Evolutionary conservation across 305 asterid species (phyloP), one percentile per base, ranked within the genome.

Genomic region (Fraxinus xanthoxyloides): DNA sequence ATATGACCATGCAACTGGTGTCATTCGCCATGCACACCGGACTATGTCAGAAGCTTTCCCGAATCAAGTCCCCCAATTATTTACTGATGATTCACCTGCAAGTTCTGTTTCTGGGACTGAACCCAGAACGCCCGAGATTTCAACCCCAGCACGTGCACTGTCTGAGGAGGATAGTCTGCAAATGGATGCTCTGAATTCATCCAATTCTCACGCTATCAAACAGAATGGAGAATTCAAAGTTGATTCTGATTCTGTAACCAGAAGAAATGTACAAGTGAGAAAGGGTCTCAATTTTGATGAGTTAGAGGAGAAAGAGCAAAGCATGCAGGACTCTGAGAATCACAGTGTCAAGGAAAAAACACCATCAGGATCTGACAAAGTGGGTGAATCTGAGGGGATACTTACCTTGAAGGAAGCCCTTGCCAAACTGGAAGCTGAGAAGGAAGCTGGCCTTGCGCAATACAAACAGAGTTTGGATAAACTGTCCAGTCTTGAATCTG

Each of bases 1-100:
- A 85, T 97, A 97, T 79, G 98, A 97, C 85, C 96, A 97, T 40
- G 99, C 99, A 69, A 97, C 99, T 10, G 98, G 98, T 8, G 99
- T 95, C 65, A 93, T 97, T 84, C 93, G 96, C 21, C 99, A 97
- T n/a, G 98, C 99, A 80, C 98, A 97, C 84, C 87, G 81, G 72
- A 93, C 97, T 19, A 95, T 97, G 98, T 51, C 97, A 2, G 98
- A 95, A 86, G 97, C 95, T 82, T 93, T 92, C 85, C 98, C 98
- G 1, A 91, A 90, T 82, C 98, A 95, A 88, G 89, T 84, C 46
- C 93, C 90, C 10, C 72, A 80, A 75, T 85, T 85, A 87, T 88
- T 90, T 84, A 82, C 81, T 43, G 98, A 95, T 67, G 98, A 93
- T 81, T 89, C 97, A 5, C 92, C 94, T 61, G 82, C 87, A 36